Base-by-base conservation (phyloP, 148 eudicot species). In the Tetragonia tetragonoides region DNA sequence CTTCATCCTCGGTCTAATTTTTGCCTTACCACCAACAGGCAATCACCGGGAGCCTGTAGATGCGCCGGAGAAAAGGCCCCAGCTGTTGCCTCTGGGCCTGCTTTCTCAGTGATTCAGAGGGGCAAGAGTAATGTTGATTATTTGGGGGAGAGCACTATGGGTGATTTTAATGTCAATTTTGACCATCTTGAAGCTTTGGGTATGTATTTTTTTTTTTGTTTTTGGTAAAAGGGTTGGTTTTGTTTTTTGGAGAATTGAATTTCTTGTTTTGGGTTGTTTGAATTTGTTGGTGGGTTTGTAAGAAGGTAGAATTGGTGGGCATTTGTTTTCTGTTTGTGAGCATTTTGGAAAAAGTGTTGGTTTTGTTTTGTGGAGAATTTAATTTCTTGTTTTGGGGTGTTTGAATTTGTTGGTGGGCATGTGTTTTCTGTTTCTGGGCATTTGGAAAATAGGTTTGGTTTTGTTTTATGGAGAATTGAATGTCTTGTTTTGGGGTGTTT, bases 71-170 rank as follows among this genome's bases (percentile, higher is more conserved):
- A 84, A 14, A 72, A 79, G 47, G 70, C 83, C 15, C 68, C 83
- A 15, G 75, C 83, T 20, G 64, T 61, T 21, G 53, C 81, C 57
- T 83, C 78, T 46, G 88, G 70, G 40, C 81, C 87, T 66, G 83
- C 82, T 39, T 91, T 89, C 73, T 84, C 91, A 0, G 86, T 89
- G 3, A 88, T 91, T 16, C 78, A 90, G 34, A 68, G 85, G 47
- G 77, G 66, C 59, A 86, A 75, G 79, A 72, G 84, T 46, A 87
- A 91, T 34, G 84, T 91, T 74, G 98, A 93, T 81, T 93, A 91
- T 80, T 88, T 93, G 37, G 94, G 97, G 38, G 88, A 93, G 81
- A 93, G 98, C 84, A 93, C 98, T 73, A 90, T 83, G 75, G 98
- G 98, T n/a, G 98, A 92, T 72, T 84, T 89, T 69, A 80, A 87